Conservation (phyloP, 192 early-diverging fungal species). For the Coemansia sp. region DNA sequence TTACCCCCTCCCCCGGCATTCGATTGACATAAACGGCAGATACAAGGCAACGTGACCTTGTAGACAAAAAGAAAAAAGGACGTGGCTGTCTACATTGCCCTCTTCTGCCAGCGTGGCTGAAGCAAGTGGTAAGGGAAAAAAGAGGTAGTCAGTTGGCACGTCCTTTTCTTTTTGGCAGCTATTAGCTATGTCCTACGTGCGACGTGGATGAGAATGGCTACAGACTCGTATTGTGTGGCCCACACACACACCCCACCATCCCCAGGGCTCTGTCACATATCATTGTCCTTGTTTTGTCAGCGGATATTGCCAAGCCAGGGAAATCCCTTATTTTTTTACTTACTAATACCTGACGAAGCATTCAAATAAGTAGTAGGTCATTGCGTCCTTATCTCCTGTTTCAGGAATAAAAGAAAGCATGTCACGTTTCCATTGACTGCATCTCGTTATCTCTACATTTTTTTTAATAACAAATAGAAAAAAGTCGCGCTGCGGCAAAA, state of each 20-base stretch:
- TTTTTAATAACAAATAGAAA: background rate
- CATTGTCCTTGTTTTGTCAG: conserved; percentile 1
- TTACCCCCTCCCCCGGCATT: background rate
- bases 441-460: background rate
- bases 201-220: background rate
- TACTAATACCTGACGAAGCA: background rate
- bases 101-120: background rate
- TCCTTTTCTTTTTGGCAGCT: background rate
- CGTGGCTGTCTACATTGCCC: background rate
- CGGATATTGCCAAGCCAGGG: background rate
- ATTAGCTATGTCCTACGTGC: too few relatives aligned
- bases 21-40: background rate
- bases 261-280: conserved; percentile 1
- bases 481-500: background rate
- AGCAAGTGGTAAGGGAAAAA: background rate
- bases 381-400: background rate
- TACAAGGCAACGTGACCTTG: background rate
- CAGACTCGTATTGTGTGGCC: background rate
- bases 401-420: background rate
- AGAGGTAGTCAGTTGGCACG: background rate
- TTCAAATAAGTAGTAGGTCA: background rate
- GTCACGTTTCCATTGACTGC: background rate
- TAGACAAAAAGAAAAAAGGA: background rate
- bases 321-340: background rate
- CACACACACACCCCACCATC: background rate